Base-by-base conservation (phyloP, 192 early-diverging fungal genomes). In the Coemansia erecta region DNA sequence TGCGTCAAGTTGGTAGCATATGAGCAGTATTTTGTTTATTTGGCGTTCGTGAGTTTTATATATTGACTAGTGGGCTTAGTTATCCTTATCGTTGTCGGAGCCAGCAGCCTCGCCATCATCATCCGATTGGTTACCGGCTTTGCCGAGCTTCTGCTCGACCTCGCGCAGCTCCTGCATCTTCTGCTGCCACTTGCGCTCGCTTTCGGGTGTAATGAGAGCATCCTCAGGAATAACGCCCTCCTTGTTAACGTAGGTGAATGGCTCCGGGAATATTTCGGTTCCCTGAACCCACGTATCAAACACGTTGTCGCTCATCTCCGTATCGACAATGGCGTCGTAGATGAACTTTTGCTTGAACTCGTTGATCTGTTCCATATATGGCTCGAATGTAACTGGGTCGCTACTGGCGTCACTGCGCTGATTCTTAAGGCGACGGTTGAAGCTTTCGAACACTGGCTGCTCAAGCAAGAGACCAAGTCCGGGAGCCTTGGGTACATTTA, bases 401-500 rank as follows among this genome's bases (percentile, higher is more conserved):
- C 72, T 66, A 6, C 66, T 41, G 1, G 63, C 68, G 26, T 72
- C 35, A 17, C 63, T 63, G 24, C 48, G 48, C 43, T 58, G 57
- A 5, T 63, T 17, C 11, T 47, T 23, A 58, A 58, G 44, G 42
- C 61, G 65, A 56, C 71, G 65, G 61, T 91, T 93, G 61, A 89
- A 92, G 9, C 75, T 78, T 12, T 81, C 72, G 63, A 88, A 92
- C 40, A 91, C 72, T 22, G 89, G 87, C 72, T 81, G 78, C 53
- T 95, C 92, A n/a, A 98, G 79, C 50, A 96, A 77, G 28, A 98
- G 73, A 12, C 95, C 95, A 8, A 94, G 75, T 8, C 87, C 89
- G 10, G 97, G 97, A 14, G 94, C 97, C 77, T 97, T 98, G 57
- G 97, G 97, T 35, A 98, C 90, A 73, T 99, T 99, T 62, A 98